Conservation (phyloP, 257 asterid genomes). For the Nicotiana noctiflora region DNA sequence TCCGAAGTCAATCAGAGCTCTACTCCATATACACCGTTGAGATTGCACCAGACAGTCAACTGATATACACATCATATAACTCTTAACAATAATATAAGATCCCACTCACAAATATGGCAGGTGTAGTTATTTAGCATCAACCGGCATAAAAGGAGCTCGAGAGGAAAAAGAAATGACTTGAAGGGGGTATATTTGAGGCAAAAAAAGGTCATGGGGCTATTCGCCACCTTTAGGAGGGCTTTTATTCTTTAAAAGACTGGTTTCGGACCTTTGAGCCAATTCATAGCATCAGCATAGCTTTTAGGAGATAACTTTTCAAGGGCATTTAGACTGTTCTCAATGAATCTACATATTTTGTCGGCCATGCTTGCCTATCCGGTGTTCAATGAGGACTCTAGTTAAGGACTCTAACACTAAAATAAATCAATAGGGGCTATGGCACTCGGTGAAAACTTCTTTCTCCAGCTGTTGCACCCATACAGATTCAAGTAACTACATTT, state of each 20-base stretch:
- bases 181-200: neutral
- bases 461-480: neutral
- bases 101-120: neutral
- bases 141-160: neutral
- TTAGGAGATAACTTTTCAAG: neutral
- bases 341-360: neutral
- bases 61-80: too few species aligned
- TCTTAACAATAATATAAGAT: too few species aligned
- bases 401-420: too few species aligned
- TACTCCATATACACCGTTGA: too few species aligned
- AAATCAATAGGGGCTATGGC: neutral
- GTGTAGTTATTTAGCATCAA: neutral
- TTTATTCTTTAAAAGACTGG: neutral
- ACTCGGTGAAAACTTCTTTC: neutral
- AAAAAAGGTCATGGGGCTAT: neutral
- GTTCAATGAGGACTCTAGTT: neutral
- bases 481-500: neutral
- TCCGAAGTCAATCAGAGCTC: neutral
- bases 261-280: neutral
- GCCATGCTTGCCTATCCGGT: neutral
- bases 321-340: neutral
- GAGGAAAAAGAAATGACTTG: neutral
- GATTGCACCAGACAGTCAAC: too few species aligned
- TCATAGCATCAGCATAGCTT: neutral
- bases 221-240: neutral